Conservation (phyloP, 2,329 filamentous ascomycete species). For the Leptosphaerulina australis region DNA sequence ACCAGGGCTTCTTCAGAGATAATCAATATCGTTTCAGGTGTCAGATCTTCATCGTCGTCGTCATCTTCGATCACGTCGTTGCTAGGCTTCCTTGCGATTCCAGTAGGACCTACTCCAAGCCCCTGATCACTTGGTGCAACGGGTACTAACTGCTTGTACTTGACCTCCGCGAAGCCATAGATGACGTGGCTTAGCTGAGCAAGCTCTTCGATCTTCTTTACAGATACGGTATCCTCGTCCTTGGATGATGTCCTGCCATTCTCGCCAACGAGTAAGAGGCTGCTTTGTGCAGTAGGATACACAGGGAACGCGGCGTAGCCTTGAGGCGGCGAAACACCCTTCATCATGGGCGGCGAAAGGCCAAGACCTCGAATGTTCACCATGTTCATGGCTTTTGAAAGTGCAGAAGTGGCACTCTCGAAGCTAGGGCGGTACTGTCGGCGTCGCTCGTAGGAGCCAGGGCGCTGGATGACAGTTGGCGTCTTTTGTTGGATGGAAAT, state of each 20-base stretch:
- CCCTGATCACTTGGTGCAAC: slow-evolving; percentile 76
- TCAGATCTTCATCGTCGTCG: slow-evolving; percentile 70
- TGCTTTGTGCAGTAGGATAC: slow-evolving; percentile 76
- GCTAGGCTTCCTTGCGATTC: slow-evolving; percentile 48
- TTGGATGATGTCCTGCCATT: slow-evolving; percentile 65
- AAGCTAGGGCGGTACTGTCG: slow-evolving; percentile 74
- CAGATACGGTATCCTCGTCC: slow-evolving; percentile 80
- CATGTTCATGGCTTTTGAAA: slow-evolving; percentile 93
- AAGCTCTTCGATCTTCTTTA: slow-evolving; percentile 86
- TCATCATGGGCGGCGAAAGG: slow-evolving; percentile 65
- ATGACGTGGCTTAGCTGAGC: slow-evolving; percentile 95
- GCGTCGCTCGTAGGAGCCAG: slow-evolving; percentile 79
- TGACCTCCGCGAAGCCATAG: slow-evolving; percentile 97
- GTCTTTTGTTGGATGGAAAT: slow-evolving; percentile 74
- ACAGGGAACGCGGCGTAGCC: slow-evolving; percentile 82
- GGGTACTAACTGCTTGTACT: slow-evolving; percentile 96
- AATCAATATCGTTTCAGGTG: slow-evolving; percentile 80
- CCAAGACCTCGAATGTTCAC: slow-evolving; percentile 79
- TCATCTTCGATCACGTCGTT: slow-evolving; percentile 58
- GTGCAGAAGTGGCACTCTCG: slow-evolving; percentile 84
- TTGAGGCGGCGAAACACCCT: slow-evolving; percentile 73
- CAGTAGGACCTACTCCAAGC: slow-evolving; percentile 63
- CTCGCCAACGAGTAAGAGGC: slow-evolving; percentile 67
- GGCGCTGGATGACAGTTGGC: slow-evolving; percentile 69
- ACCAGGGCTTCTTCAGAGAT: slow-evolving; percentile 95